Percentiles rank a stretch among this genome's conserved stretches.
Evolutionary conservation across 2,329 filamentous ascomycete species (phyloP).

Genomic region (Scytalidium sp.): DNA sequence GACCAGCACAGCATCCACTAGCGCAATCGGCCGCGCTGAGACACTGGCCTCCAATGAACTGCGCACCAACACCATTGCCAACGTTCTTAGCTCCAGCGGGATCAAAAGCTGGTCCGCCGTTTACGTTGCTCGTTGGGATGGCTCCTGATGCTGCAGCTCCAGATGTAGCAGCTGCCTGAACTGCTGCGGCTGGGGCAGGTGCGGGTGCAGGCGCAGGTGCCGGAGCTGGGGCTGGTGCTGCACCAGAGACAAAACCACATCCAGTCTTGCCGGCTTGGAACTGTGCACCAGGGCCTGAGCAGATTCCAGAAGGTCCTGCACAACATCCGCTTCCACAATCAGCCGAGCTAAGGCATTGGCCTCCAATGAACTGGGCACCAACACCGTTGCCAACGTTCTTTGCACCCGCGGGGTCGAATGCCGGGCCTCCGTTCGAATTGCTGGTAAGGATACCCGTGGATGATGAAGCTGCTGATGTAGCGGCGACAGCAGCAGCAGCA

Average conservation of each 20-base stretch:
- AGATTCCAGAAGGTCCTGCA: constrained; percentile 23
- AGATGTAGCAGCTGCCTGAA: not conserved
- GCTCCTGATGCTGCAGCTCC: not conserved
- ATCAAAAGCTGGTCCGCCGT: constrained; percentile 9
- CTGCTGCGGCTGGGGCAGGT: constrained; percentile 3
- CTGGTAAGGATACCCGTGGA: constrained; percentile 1
- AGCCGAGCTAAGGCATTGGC: constrained; percentile 15
- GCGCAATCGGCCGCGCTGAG: not conserved
- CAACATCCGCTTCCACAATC: constrained; percentile 18
- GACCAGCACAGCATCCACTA: constrained; percentile 2
- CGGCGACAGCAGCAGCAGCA: not conserved
- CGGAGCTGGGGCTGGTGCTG: constrained; percentile 18
- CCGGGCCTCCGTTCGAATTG: constrained; percentile 5
- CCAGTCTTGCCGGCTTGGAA: constrained; percentile 32
- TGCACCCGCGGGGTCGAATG: constrained; percentile 3
- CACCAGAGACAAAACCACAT: constrained; percentile 25
- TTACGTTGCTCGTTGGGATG: constrained; percentile 3
- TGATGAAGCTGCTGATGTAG: not conserved
- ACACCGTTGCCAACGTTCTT: constrained; percentile 19
- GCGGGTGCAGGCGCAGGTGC: constrained; percentile 6
- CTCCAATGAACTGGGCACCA: constrained; percentile 19
- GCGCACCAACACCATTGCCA: not conserved
- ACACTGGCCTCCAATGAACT: constrained; percentile 1
- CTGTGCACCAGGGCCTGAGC: constrained; percentile 30
- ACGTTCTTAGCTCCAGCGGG: constrained; percentile 1